These are phyloP conservation scores for Arxiozyma slooffiae DNA, from an alignment of 1,139 yeast genomes.

Conservation along the genomic window DNA sequence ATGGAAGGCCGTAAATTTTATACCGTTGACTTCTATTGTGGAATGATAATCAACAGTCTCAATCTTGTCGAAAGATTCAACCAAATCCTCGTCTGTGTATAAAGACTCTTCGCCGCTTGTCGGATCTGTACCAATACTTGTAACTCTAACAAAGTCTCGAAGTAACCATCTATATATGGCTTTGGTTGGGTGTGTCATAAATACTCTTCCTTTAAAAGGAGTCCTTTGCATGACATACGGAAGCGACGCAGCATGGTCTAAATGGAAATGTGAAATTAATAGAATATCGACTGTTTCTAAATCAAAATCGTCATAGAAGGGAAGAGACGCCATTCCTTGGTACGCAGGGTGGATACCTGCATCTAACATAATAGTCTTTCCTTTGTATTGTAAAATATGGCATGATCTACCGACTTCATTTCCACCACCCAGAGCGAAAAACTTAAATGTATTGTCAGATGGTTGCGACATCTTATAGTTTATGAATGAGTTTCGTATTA, in stretches of 20 bases:
- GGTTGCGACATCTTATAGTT: constrained; percentile 8
- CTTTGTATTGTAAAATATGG: constrained; percentile 83
- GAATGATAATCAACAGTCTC: constrained; percentile 95
- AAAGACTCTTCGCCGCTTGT: constrained; percentile 39
- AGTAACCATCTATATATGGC: constrained; percentile 94
- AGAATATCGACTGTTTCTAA: constrained; percentile 76
- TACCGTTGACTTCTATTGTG: constrained; percentile 78
- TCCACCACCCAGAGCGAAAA: constrained; percentile 98
- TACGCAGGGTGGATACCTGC: constrained; percentile 98
- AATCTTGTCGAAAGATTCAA: constrained; percentile 76
- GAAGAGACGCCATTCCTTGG: constrained; percentile 80
- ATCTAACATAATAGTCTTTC: constrained; percentile 93
- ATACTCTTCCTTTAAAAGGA: constrained; percentile 85
- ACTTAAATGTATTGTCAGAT: constrained; percentile 40
- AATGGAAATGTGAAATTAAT: constrained; percentile 86
- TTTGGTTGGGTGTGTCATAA: constrained; percentile 98
- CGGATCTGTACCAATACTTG: constrained; percentile 51
- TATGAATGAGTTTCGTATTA: not conserved
- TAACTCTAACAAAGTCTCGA: constrained; percentile 88
- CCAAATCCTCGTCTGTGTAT: constrained; percentile 84
- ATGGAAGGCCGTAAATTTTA: constrained; percentile 92
- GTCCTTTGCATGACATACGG: constrained; percentile 99
- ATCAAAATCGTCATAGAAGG: constrained; percentile 92
- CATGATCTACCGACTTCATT: constrained; percentile 96
- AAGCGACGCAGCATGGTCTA: constrained; percentile 94